Evolutionary conservation across 441 rosid species (phyloP).

Genomic region (Euphorbia celastroides): DNA sequence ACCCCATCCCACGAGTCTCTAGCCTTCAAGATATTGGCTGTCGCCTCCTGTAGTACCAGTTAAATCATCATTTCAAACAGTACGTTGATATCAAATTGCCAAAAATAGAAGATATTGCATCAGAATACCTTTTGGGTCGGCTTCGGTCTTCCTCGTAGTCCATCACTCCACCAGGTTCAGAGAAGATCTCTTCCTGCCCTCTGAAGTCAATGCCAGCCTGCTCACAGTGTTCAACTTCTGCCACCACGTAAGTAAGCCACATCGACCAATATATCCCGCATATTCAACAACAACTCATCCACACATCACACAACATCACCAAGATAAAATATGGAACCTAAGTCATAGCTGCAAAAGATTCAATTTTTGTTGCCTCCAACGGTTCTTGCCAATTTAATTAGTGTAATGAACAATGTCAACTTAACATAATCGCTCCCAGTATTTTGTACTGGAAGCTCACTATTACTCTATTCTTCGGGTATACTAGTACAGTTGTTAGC

Average conservation of each 20-base stretch:
- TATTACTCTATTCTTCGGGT: background rate
- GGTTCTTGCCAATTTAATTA: background rate
- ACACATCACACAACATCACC: conserved; percentile 9
- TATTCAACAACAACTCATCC: conserved; percentile 26
- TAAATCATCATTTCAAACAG: background rate
- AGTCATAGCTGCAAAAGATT: background rate
- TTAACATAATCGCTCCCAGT: background rate
- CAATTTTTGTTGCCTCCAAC: background rate
- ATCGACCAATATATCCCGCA: conserved; percentile 69
- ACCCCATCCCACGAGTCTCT: conserved; percentile 21
- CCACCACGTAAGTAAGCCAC: conserved; percentile 98
- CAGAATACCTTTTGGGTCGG: conserved; percentile 86
- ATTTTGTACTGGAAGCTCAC: background rate
- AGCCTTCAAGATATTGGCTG: conserved; percentile 56
- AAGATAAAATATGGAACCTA: background rate
- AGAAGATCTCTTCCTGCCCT: conserved; percentile 88
- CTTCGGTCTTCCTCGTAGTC: conserved; percentile 89
- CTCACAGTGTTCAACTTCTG: conserved; percentile 95
- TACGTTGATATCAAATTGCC: background rate
- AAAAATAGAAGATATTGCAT: background rate
- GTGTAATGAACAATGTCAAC: background rate
- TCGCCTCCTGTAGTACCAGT: conserved; percentile 62
- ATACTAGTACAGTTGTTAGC: background rate
- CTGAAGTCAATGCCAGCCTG: conserved; percentile 87
- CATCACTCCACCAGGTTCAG: conserved; percentile 99